A percentile compares a stretch with the other conserved stretches of the same genome.
Evolutionary conservation across 2,329 filamentous ascomycete species (phyloP).

Genomic region (Mycocentrospora acerina): DNA sequence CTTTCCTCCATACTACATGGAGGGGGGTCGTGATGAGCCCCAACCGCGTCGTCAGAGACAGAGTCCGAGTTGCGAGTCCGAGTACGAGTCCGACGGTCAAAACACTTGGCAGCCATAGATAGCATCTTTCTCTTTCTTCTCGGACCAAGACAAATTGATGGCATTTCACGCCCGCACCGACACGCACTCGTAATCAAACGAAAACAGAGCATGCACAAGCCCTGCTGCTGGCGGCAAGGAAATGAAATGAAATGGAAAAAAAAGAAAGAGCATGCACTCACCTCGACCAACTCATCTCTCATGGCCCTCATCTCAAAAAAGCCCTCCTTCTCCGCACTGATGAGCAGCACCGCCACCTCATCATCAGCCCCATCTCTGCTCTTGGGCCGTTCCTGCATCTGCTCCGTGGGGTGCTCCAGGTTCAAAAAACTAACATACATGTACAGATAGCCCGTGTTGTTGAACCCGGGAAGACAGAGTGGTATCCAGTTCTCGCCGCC

Average conservation of each 20-base stretch:
- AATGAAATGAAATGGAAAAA: conserved; percentile 1
- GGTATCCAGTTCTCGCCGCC: conserved; percentile 99
- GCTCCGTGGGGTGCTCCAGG: conserved; percentile 51
- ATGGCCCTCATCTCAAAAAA: conserved; percentile 85
- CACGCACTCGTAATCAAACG: too few species aligned
- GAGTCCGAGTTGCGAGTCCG: too few species aligned
- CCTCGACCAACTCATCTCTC: conserved; percentile 61
- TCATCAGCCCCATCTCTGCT: conserved; percentile 56
- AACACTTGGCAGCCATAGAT: too few species aligned
- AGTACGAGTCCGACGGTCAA: too few species aligned
- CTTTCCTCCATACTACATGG: too few species aligned
- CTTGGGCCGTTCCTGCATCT: conserved; percentile 43
- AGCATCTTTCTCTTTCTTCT: too few species aligned
- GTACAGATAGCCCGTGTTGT: conserved; percentile 93
- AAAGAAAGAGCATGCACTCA: conserved; percentile 34
- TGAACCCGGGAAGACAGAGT: conserved; percentile 92
- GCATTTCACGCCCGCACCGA: too few species aligned
- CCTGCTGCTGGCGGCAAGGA: background rate
- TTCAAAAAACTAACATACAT: conserved; percentile 99
- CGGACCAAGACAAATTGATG: too few species aligned
- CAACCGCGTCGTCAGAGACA: too few species aligned
- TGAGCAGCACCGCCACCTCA: conserved; percentile 84
- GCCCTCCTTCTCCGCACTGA: conserved; percentile 88
- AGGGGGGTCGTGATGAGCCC: too few species aligned
- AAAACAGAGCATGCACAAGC: too few species aligned